phyloP scores from a whole-genome alignment of 139 green algal genomes.

The Klebsormidium nitens region DNA sequence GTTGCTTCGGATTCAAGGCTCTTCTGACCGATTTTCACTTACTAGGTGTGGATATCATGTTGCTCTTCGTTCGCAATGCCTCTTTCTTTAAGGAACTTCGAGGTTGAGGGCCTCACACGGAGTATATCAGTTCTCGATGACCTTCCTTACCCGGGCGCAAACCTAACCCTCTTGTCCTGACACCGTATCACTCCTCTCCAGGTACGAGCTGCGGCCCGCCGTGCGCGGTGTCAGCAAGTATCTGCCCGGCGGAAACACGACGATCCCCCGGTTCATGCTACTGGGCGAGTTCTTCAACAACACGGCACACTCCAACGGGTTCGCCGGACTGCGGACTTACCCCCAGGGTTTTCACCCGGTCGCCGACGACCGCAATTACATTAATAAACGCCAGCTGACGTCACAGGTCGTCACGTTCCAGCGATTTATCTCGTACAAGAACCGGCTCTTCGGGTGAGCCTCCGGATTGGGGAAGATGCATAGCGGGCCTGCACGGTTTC shows the following conservation, averaged over 20 bases:
- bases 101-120: no score
- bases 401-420: conserved; percentile 6
- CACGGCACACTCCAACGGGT: conserved; percentile 25
- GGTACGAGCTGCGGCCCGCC: conserved; percentile 8
- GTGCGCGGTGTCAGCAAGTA: conserved; percentile 5
- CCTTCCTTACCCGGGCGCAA: no score
- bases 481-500: neutral
- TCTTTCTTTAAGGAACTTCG: neutral
- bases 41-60: neutral
- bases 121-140: no score
- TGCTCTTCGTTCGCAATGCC: neutral
- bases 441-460: conserved; percentile 21
- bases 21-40: neutral
- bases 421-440: conserved; percentile 15
- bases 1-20: neutral
- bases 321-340: conserved; percentile 25
- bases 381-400: conserved; percentile 1
- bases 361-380: conserved; percentile 6
- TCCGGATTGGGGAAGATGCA: neutral
- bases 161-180: no score
- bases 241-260: neutral
- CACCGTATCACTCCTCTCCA: no score
- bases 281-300: conserved; percentile 28
- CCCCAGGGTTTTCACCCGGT: conserved; percentile 9
- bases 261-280: conserved; percentile 13